Evolutionary conservation across 1,284 basidiomycete species (phyloP).

Genomic region (Ceratobasidium sp.): DNA sequence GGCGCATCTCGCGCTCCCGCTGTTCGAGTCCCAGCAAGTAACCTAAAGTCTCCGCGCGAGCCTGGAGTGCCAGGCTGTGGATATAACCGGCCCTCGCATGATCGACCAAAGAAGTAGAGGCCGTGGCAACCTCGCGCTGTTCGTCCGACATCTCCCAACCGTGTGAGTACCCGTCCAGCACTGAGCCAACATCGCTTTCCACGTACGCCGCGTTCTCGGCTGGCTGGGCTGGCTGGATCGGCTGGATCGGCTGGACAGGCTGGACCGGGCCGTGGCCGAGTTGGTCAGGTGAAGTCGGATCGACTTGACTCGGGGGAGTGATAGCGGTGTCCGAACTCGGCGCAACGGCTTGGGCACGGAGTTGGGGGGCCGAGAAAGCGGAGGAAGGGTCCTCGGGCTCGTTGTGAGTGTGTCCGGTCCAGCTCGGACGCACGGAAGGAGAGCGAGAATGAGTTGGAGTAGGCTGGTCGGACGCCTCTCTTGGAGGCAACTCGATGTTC

Average conservation of each 20-base stretch:
- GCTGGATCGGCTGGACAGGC: background rate
- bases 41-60: background rate
- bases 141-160: background rate
- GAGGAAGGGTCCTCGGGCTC: too few species aligned
- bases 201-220: background rate
- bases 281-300: background rate
- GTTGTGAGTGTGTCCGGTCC: too few species aligned
- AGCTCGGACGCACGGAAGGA: too few species aligned
- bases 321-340: background rate
- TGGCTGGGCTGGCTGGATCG: background rate
- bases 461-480: too few species aligned
- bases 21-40: background rate
- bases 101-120: background rate
- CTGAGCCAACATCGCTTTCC: background rate
- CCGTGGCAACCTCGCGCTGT: background rate
- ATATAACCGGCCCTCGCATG: background rate
- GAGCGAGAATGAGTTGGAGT: too few species aligned
- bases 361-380: background rate
- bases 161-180: background rate
- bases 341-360: background rate
- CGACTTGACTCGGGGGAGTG: background rate
- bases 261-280: background rate
- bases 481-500: background rate
- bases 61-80: background rate
- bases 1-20: slow-evolving; percentile 16